Evolutionary conservation across 2,329 filamentous ascomycete species (phyloP), one percentile per base, ranked within the genome.

Genomic region (Penicillium sp.): DNA sequence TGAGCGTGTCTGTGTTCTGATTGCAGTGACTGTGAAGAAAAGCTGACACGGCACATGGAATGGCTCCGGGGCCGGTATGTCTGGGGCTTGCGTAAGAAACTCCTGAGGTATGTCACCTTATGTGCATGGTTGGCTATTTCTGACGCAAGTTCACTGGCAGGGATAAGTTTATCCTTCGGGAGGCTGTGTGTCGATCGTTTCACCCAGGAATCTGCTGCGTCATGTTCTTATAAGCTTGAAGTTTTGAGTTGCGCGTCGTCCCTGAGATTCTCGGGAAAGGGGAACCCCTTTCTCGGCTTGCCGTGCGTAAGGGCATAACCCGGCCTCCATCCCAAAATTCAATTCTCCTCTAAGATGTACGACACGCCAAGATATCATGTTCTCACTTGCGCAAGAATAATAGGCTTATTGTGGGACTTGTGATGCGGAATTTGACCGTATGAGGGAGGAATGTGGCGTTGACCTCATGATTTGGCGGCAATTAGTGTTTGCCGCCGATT

Each of bases 241-340:
- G 47, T 39, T 37, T 19, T 39, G 48, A 26, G 19, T 50, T 50
- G 33, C 48, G 48, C 48, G 48, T 27, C 48, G 48, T 27, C 48
- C 33, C 26, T 27, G 19, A n/a, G 13, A 21, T 50, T 50, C 33
- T 50, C 48, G 48, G 48, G 33, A 16, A 27, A 39, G 33, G 48
- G 33, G 48, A 14, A 27, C 33, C 33, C 47, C 48, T 50, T 50
- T 50, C 33, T 50, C 48, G 48, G 48, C 48, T 50, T 50, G 48
- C 33, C 48, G 48, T 50, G 48, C 10, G 14, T 24, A 10, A 49
- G 29, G 11, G 33, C 47, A 49, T 21, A 35, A 37, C 33, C 48
- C 48, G 31, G 13, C 21, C 33, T 42, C 14, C 22, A 42, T 42
- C 10, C 19, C 37, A 5, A 22, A 22, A 42, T 42, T 22, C 10